A percentile compares a stretch with the other conserved stretches of the same genome.
These are phyloP conservation scores for Ascobolus immersus DNA, from an alignment of 495 filamentous ascomycete genomes.

Conservation along the genomic window DNA sequence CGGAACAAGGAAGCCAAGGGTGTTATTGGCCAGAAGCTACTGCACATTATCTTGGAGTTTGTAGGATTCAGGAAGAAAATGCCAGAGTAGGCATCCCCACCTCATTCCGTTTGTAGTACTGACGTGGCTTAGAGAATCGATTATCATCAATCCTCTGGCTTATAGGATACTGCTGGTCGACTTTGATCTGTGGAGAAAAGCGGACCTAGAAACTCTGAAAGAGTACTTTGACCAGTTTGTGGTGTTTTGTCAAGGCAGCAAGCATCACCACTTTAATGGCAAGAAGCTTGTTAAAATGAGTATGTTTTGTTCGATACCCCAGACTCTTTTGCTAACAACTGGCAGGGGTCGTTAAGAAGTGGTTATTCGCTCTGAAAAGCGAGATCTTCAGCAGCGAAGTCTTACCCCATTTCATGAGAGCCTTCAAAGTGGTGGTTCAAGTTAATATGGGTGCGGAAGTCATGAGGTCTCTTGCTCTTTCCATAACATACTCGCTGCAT, in stretches of 20 bases:
- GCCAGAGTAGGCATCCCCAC: conserved; percentile 28
- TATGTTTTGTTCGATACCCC: conserved; percentile 24
- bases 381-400: conserved; percentile 48
- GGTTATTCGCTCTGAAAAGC: conserved; percentile 68
- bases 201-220: conserved; percentile 43
- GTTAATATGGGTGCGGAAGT: conserved; percentile 57
- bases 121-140: conserved; percentile 26
- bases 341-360: conserved; percentile 63
- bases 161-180: conserved; percentile 81
- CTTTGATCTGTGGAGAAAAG: conserved; percentile 70
- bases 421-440: conserved; percentile 53
- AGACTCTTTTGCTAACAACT: conserved; percentile 9
- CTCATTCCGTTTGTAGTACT: neutral
- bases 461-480: conserved; percentile 65
- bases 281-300: conserved; percentile 70
- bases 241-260: conserved; percentile 57
- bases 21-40: conserved; percentile 25
- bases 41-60: conserved; percentile 56
- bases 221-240: conserved; percentile 83
- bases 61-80: conserved; percentile 58
- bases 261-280: conserved; percentile 73
- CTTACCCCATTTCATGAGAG: conserved; percentile 44
- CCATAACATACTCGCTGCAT: conserved; percentile 79
- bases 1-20: conserved; percentile 16
- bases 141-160: conserved; percentile 85